Base-by-base conservation (phyloP, 1,284 basidiomycete genomes). In the Marasmius fiardii region DNA sequence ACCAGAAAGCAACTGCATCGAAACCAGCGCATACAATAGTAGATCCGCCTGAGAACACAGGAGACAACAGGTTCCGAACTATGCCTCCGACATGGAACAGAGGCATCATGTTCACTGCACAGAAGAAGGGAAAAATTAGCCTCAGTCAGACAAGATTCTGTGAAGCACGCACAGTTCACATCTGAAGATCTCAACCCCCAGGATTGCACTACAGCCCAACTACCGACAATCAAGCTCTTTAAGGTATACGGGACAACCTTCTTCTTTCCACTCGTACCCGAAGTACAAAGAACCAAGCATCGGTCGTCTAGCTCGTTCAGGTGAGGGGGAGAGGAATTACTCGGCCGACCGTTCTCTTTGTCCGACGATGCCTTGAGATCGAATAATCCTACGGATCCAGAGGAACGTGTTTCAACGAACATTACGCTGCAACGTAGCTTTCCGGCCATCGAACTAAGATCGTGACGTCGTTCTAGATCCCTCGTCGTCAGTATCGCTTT, bases 241-340 rank as follows among this genome's bases (percentile, higher is more conserved):
- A 86, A 78, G 1, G 80, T 77, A 50, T 86, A 78, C 1, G 83
- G 83, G 6, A 86, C 84, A 34, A 81, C 80, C 69, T 78, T 77
- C 63, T 80, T 79, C 62, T 74, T 75, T 2, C 84, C 84, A 24
- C 83, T 87, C n/a, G 85, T 87, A 1, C 85, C 85, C 39, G 78
- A 81, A 11, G 81, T 84, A 59, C 81, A 82, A 21, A 87, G 69
- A 7, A 87, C 79, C 7, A 87, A 72, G 2, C 81, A 79, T 24
- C 75, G 70, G 65, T 82, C 79, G 43, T 72, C 62, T 18, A 80
- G 68, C 2, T 62, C 63, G 53, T 76, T 71, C 5, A 65, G 67
- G 2, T 76, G 63, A 6, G 4, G 16, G 37, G 60, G 58, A 24
- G 71, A 66, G 4, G 70, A 67, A 31, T 45, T 55, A 18, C 37